phyloP scores from a whole-genome alignment of 495 filamentous ascomycete genomes.

The Coniosporium apollinis region DNA sequence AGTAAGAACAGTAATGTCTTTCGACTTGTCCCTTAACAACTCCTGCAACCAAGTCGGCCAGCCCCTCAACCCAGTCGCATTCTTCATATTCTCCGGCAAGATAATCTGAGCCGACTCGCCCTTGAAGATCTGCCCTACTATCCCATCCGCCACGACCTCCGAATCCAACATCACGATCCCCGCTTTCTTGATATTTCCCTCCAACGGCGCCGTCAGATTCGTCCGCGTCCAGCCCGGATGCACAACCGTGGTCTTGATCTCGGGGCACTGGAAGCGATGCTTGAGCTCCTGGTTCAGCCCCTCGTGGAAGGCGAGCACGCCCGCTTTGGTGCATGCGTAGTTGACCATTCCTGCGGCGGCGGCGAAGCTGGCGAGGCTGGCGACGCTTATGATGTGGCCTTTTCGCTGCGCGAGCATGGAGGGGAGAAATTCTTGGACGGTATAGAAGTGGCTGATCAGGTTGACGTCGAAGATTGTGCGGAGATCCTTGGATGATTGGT shows the following conservation, averaged over 20 bases:
- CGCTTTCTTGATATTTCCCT: slow-evolving; percentile 7
- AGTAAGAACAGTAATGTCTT: too few species aligned
- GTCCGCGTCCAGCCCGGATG: slow-evolving; percentile 23
- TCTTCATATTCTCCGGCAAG: slow-evolving; percentile 2
- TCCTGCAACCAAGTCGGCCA: slow-evolving; percentile 13
- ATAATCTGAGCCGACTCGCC: slow-evolving; percentile 12
- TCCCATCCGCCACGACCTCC: slow-evolving; percentile 11
- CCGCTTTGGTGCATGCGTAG: slow-evolving; percentile 41
- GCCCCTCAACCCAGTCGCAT: slow-evolving; percentile 2
- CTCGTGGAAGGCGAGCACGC: slow-evolving; percentile 37
- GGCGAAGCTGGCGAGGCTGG: slow-evolving; percentile 38
- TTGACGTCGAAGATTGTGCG: slow-evolving; percentile 41
- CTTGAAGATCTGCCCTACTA: slow-evolving; percentile 15
- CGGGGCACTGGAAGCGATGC: slow-evolving; percentile 17
- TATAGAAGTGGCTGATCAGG: slow-evolving; percentile 40
- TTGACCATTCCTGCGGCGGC: slow-evolving; percentile 32
- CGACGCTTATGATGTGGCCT: slow-evolving; percentile 40
- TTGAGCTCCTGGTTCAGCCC: slow-evolving; percentile 19
- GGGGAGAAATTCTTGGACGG: slow-evolving; percentile 42
- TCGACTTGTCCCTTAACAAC: background rate
- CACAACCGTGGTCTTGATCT: slow-evolving; percentile 20
- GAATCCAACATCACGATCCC: slow-evolving; percentile 8
- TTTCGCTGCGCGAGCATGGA: slow-evolving; percentile 42
- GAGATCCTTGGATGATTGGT: slow-evolving; percentile 29
- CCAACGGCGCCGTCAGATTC: slow-evolving; percentile 7